A percentile compares a stretch with the other conserved stretches of the same genome.
These are phyloP conservation scores for Gynandropsis gynandra DNA, from an alignment of 345 rosid genomes.

Conservation along the genomic window DNA sequence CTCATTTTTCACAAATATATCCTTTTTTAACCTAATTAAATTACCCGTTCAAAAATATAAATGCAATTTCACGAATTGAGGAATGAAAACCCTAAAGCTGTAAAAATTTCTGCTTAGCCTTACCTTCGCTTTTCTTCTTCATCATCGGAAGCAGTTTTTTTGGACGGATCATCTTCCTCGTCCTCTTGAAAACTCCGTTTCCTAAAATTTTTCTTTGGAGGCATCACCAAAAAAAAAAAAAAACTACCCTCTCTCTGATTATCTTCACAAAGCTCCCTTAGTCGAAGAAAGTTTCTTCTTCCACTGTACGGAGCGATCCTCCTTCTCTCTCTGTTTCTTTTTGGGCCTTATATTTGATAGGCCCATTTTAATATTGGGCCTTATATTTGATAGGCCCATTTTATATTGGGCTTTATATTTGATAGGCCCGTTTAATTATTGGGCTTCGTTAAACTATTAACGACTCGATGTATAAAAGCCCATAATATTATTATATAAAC, in stretches of 20 bases:
- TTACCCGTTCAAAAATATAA: no score
- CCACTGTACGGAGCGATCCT: no score
- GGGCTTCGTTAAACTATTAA: no score
- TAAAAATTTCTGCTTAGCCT: no score
- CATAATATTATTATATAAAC: no score
- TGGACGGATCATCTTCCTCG: constrained; percentile 31
- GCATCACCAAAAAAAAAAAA: constrained; percentile 23
- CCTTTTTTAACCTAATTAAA: no score
- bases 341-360: background rate
- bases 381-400: no score
- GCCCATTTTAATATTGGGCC: constrained; percentile 3
- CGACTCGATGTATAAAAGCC: no score
- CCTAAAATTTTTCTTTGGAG: constrained; percentile 56
- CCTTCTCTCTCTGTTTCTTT: background rate
- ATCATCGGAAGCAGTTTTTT: constrained; percentile 36
- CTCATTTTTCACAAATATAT: no score
- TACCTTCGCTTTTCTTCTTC: constrained; percentile 72
- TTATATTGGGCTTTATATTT: no score
- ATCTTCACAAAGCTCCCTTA: constrained; percentile 1
- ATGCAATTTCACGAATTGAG: no score
- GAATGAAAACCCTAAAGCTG: constrained; percentile 2
- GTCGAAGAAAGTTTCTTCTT: background rate
- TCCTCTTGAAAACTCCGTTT: constrained; percentile 56
- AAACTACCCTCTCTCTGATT: background rate
- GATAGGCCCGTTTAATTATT: no score